phyloP scores from a whole-genome alignment of 345 rosid species.

The Eucalyptus erythrocorys region DNA sequence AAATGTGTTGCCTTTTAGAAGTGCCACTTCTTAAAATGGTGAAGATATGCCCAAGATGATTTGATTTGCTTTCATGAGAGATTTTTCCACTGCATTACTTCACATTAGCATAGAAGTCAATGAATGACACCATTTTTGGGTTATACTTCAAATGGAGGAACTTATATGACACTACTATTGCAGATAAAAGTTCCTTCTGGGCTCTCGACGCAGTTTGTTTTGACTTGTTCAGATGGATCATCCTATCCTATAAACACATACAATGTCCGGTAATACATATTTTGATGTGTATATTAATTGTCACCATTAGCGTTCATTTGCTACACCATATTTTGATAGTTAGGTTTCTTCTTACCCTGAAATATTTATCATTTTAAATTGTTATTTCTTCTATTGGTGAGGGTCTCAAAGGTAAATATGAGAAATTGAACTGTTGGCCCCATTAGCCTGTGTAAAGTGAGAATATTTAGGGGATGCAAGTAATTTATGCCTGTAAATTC shows the following conservation, averaged over 20 bases:
- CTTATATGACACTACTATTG: not conserved
- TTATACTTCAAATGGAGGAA: not conserved
- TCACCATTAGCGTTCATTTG: not conserved
- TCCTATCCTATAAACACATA: conserved; percentile 57
- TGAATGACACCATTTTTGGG: not conserved
- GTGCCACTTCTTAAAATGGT: not conserved
- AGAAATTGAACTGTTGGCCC: not conserved
- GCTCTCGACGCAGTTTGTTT: conserved; percentile 63
- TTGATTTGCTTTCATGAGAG: not conserved
- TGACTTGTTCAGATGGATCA: conserved; percentile 66
- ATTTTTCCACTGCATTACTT: not conserved
- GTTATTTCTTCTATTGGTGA: not conserved
- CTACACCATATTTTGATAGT: not conserved
- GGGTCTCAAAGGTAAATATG: not conserved
- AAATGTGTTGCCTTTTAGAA: not conserved
- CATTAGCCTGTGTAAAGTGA: not conserved
- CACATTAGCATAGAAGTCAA: not conserved
- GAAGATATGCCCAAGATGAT: not conserved
- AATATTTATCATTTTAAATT: not conserved
- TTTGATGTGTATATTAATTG: not conserved
- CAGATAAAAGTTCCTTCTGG: conserved; percentile 90
- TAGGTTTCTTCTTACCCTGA: not conserved
- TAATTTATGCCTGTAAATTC: not conserved
- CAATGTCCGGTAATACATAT: conserved; percentile 36
- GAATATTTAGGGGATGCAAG: not conserved